Conservation (phyloP, 345 rosid genomes). For the Crucihimalaya himalaica region DNA sequence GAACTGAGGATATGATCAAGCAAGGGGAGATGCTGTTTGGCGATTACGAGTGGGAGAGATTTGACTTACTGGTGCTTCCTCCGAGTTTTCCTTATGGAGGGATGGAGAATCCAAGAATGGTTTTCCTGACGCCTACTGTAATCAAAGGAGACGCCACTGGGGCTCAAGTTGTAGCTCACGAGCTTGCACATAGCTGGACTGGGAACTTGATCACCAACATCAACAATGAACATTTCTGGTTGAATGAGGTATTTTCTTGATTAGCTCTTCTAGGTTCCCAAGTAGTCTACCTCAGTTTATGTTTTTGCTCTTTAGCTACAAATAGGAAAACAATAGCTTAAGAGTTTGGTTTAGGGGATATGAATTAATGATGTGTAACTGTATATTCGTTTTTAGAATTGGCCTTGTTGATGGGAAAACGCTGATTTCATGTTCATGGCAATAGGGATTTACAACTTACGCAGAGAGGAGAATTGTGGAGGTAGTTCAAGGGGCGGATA, state of each 20-base stretch:
- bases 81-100: slow-evolving; percentile 95
- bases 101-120: slow-evolving; percentile 94
- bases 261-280: neutral
- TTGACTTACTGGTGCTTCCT: slow-evolving; percentile 83
- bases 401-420: neutral
- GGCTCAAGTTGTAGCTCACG: slow-evolving; percentile 89
- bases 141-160: slow-evolving; percentile 89
- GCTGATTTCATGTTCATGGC: slow-evolving; percentile 19
- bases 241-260: slow-evolving; percentile 70
- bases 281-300: neutral
- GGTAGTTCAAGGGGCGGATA: slow-evolving; percentile 80
- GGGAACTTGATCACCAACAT: slow-evolving; percentile 86
- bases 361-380: neutral
- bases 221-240: slow-evolving; percentile 92
- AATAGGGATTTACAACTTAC: slow-evolving; percentile 88
- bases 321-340: too few relatives aligned
- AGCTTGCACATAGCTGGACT: slow-evolving; percentile 96
- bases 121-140: slow-evolving; percentile 85
- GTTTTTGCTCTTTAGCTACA: neutral
- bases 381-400: neutral
- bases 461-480: slow-evolving; percentile 97
- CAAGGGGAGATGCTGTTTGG: slow-evolving; percentile 85
- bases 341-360: slow-evolving; percentile 3
- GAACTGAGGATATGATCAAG: slow-evolving; percentile 87
- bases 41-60: slow-evolving; percentile 83